A percentile compares a stretch with the other conserved stretches of the same genome.
Conservation (phyloP, 345 rosid species). For the Populus ilicifolia region DNA sequence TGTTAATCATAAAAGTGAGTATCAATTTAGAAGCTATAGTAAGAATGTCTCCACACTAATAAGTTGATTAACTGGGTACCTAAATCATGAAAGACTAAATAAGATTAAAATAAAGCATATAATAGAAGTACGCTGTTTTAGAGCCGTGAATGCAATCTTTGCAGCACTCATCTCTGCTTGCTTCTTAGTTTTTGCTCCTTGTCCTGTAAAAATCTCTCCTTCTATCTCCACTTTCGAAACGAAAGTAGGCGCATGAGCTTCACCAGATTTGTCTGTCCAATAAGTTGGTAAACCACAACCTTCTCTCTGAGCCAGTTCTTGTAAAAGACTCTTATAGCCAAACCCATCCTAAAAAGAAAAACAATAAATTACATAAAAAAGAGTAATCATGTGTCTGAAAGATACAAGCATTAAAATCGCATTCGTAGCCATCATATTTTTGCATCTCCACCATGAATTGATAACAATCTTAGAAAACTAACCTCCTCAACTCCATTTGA, state of each 20-base stretch:
- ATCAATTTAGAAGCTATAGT: neutral
- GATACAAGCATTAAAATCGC: neutral
- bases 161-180: constrained; percentile 66
- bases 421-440: neutral
- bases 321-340: constrained; percentile 55
- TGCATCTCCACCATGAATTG: neutral
- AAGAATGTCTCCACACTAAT: neutral
- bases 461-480: constrained; percentile 11
- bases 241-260: constrained; percentile 43
- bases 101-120: neutral
- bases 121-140: constrained; percentile 27
- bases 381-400: neutral
- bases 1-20: no score
- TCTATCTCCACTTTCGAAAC: constrained; percentile 44
- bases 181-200: constrained; percentile 51
- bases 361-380: neutral
- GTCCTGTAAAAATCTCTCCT: constrained; percentile 42
- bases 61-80: neutral
- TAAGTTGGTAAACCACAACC: constrained; percentile 43
- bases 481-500: constrained; percentile 37
- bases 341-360: constrained; percentile 35
- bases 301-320: constrained; percentile 52
- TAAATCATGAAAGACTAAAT: neutral
- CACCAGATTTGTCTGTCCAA: constrained; percentile 39
- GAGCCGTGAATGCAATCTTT: constrained; percentile 49